Conservation (phyloP, 352 stramenopile species). For the Proteromonas lacertae region DNA sequence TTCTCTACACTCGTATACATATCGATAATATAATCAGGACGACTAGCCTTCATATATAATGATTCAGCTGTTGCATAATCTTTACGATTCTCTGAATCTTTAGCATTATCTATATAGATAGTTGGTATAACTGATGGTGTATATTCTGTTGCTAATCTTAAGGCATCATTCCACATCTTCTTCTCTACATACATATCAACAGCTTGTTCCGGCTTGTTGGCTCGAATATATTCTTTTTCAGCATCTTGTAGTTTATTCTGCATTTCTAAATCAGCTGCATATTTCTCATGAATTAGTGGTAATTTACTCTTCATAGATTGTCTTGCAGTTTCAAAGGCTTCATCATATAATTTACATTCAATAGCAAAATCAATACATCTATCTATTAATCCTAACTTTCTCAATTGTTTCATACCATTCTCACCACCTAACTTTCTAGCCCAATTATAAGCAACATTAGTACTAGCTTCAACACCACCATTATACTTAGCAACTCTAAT, state of each 20-base stretch:
- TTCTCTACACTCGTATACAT: conserved; percentile 38
- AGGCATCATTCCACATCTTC: conserved; percentile 49
- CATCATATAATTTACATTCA: conserved; percentile 49
- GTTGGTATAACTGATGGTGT: conserved; percentile 42
- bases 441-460: conserved; percentile 61
- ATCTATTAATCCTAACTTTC: conserved; percentile 47
- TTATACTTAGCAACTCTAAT: conserved; percentile 64
- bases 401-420: conserved; percentile 47
- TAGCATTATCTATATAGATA: conserved; percentile 51
- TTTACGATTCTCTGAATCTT: conserved; percentile 34
- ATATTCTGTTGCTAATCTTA: conserved; percentile 48
- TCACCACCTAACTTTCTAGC: conserved; percentile 49
- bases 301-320: conserved; percentile 41
- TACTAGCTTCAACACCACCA: conserved; percentile 45
- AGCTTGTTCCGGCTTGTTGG: conserved; percentile 49
- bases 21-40: conserved; percentile 43
- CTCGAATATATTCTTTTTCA: conserved; percentile 55
- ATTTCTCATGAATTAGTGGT: conserved; percentile 54
- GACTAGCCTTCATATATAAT: conserved; percentile 50
- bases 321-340: conserved; percentile 51
- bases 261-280: conserved; percentile 57
- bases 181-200: conserved; percentile 81
- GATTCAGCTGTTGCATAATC: conserved; percentile 36
- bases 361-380: conserved; percentile 63
- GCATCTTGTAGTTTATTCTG: conserved; percentile 60